Conservation (phyloP, 768 basidiomycete species). For the Hydnomerulius pinastri region DNA sequence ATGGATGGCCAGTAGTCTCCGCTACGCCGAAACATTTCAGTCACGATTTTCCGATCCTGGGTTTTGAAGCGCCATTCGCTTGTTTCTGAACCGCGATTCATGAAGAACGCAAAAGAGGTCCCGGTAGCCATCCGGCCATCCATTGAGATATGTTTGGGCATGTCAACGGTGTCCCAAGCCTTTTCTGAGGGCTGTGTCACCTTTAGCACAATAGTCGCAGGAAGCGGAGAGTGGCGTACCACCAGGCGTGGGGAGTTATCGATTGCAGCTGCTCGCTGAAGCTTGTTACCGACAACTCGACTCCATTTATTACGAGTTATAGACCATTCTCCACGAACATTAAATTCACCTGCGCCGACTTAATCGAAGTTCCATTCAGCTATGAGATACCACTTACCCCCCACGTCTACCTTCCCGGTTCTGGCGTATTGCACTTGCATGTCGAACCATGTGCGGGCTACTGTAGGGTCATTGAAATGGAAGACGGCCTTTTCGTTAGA, state of each 20-base stretch:
- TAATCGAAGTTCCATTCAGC: neutral
- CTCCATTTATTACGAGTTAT: conserved; percentile 4
- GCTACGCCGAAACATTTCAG: too few relatives aligned
- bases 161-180: too few relatives aligned
- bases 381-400: neutral
- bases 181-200: too few relatives aligned
- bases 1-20: too few relatives aligned
- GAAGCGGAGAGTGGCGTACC: too few relatives aligned
- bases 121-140: too few relatives aligned
- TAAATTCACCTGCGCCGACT: neutral
- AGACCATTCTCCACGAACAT: conserved; percentile 2
- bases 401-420: neutral
- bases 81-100: too few relatives aligned
- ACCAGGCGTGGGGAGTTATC: neutral
- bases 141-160: too few relatives aligned
- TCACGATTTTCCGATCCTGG: too few relatives aligned
- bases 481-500: neutral
- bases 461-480: neutral
- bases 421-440: conserved; percentile 3
- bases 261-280: conserved; percentile 1
- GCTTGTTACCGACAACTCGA: conserved; percentile 1
- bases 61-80: too few relatives aligned
- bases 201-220: too few relatives aligned
- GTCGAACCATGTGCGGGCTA: conserved; percentile 5
- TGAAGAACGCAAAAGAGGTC: too few relatives aligned